phyloP scores from a whole-genome alignment of 805 yeast species.

The Myxozyma vanderwaltii region DNA sequence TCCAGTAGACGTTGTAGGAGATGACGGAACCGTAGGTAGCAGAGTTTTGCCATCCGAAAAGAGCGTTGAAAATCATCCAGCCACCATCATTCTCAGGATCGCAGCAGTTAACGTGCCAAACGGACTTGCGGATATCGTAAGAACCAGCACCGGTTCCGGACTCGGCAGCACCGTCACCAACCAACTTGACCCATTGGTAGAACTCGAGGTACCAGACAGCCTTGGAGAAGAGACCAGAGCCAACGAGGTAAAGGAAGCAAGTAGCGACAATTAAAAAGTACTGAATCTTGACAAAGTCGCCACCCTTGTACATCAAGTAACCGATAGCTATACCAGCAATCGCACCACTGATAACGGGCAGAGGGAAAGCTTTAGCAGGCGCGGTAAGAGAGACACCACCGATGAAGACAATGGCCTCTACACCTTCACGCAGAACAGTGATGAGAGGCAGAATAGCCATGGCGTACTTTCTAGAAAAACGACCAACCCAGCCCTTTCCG shows the following conservation, averaged over 20 bases:
- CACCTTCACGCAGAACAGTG: slow-evolving; percentile 93
- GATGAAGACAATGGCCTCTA: slow-evolving; percentile 92
- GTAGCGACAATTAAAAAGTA: slow-evolving; percentile 85
- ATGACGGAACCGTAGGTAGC: slow-evolving; percentile 92
- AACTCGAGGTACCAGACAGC: slow-evolving; percentile 88
- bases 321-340: slow-evolving; percentile 78
- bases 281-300: slow-evolving; percentile 80
- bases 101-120: slow-evolving; percentile 98
- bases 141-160: slow-evolving; percentile 94
- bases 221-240: slow-evolving; percentile 91
- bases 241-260: slow-evolving; percentile 80
- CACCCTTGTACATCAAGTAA: slow-evolving; percentile 71
- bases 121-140: slow-evolving; percentile 73
- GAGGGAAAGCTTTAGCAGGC: slow-evolving; percentile 75
- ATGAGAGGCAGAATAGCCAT: slow-evolving; percentile 88
- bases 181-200: slow-evolving; percentile 59
- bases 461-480: slow-evolving; percentile 69
- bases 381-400: slow-evolving; percentile 87
- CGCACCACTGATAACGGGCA: slow-evolving; percentile 86
- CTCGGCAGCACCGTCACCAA: slow-evolving; percentile 97
- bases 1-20: slow-evolving; percentile 88
- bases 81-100: slow-evolving; percentile 82
- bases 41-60: slow-evolving; percentile 93
- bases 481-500: slow-evolving; percentile 47
- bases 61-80: slow-evolving; percentile 95